A percentile compares a stretch with the other conserved stretches of the same genome.
These are phyloP conservation scores for Ehretia macrophylla DNA, from an alignment of 257 asterid genomes.

Conservation along the genomic window DNA sequence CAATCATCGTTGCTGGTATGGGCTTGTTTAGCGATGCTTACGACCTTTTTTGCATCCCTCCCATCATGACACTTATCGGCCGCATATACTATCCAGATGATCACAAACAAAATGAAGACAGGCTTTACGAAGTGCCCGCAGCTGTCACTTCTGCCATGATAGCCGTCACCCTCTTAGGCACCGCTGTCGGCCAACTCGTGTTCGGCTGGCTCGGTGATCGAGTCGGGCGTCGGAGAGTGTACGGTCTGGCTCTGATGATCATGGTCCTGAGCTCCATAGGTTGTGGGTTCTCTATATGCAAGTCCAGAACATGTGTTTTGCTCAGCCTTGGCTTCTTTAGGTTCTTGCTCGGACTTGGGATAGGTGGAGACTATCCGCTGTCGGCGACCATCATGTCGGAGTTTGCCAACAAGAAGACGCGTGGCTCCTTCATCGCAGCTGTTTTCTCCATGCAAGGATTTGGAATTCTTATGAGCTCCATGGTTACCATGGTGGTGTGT, in stretches of 20 bases:
- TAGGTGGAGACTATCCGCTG: conserved; percentile 60
- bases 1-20: conserved; percentile 59
- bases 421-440: conserved; percentile 56
- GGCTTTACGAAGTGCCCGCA: conserved; percentile 19
- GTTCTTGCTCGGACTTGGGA: conserved; percentile 47
- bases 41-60: conserved; percentile 58
- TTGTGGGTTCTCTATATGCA: conserved; percentile 53
- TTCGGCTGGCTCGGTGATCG: conserved; percentile 51
- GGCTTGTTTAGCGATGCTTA: conserved; percentile 60
- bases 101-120: not conserved
- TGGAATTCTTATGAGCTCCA: conserved; percentile 50
- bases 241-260: conserved; percentile 41
- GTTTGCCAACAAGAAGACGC: conserved; percentile 44
- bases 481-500: conserved; percentile 51
- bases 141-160: conserved; percentile 31
- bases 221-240: conserved; percentile 47
- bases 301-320: conserved; percentile 39
- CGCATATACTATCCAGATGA: conserved; percentile 28
- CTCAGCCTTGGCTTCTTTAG: conserved; percentile 42
- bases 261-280: conserved; percentile 49
- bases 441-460: conserved; percentile 71
- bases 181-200: conserved; percentile 41
- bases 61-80: conserved; percentile 45
- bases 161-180: conserved; percentile 41
- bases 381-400: conserved; percentile 71